Evolutionary conservation across 192 early-diverging fungal species (phyloP), one percentile per base, ranked within the genome.

Genomic region (Dissophora ornata): DNA sequence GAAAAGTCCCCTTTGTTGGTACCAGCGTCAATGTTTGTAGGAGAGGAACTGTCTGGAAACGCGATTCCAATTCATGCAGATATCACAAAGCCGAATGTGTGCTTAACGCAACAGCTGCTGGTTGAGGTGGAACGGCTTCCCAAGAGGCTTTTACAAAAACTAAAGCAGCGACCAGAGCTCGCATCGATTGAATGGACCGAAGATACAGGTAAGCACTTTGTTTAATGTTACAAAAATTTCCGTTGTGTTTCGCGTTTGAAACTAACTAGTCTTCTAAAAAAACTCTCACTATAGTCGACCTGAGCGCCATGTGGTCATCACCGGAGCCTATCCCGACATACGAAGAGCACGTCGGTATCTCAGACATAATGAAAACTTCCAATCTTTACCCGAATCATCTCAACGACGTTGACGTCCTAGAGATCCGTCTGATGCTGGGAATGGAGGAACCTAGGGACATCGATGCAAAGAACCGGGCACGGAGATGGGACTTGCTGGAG

Each of bases 171-270:
- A 33, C 65, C 73, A 4, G 73, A 77, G 21, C 47, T 77, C 13
- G 51, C 58, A 2, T 62, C 58, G 19, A 45, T 77, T 19, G 58
- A 67, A 15, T 77, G 73, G 73, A 32, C 36, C 4, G 53, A 47
- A 19, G 73, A 77, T 11, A 77, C 73, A 34, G 64, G 73, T 62
- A 75, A 32, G 16, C n/a, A n/a, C n/a, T n/a, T n/a, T n/a, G n/a
- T n/a, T 50, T n/a, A 45, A n/a, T n/a, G n/a, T n/a, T n/a, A n/a
- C n/a, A n/a, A n/a, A n/a, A n/a, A n/a, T n/a, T n/a, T n/a, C n/a
- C n/a, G n/a, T n/a, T n/a, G n/a, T n/a, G n/a, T n/a, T n/a, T n/a
- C n/a, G n/a, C n/a, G n/a, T n/a, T n/a, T n/a, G n/a, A n/a, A n/a
- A n/a, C n/a, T n/a, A n/a, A n/a, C n/a, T n/a, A n/a, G n/a, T n/a